Evolutionary conservation across 108 stramenopile species (phyloP).

Genomic region (Skeletonema costatum): DNA sequence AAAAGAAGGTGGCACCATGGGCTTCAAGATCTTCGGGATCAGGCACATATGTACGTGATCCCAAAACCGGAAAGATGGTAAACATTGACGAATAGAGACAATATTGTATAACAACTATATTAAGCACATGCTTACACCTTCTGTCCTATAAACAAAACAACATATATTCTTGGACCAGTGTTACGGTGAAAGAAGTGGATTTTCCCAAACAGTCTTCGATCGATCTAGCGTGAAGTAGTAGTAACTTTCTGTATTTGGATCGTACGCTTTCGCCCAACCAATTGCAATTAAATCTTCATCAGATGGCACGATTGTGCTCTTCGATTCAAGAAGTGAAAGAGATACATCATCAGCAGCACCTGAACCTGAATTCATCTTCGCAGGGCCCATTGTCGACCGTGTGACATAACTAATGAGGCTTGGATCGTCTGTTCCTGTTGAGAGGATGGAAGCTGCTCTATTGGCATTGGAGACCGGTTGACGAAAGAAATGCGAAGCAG

Average conservation of each 20-base stretch:
- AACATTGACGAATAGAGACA: constrained; percentile 72
- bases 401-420: constrained; percentile 50
- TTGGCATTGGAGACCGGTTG: neutral
- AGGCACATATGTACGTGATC: constrained; percentile 82
- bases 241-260: constrained; percentile 79
- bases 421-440: constrained; percentile 47
- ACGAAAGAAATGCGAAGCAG: constrained; percentile 19
- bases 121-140: neutral
- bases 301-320: constrained; percentile 59
- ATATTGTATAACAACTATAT: neutral
- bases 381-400: constrained; percentile 40
- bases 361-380: constrained; percentile 2
- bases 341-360: constrained; percentile 39
- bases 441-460: constrained; percentile 50
- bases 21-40: constrained; percentile 70
- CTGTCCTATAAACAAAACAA: neutral
- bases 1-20: constrained; percentile 72
- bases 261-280: constrained; percentile 90
- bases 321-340: constrained; percentile 39
- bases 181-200: constrained; percentile 48
- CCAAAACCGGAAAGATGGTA: constrained; percentile 72
- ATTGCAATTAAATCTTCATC: constrained; percentile 83
- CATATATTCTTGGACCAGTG: neutral
- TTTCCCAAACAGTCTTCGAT: constrained; percentile 82
- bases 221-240: constrained; percentile 91